phyloP scores from a whole-genome alignment of 1,139 yeast species.

The Casaregolazyma lundiana region DNA sequence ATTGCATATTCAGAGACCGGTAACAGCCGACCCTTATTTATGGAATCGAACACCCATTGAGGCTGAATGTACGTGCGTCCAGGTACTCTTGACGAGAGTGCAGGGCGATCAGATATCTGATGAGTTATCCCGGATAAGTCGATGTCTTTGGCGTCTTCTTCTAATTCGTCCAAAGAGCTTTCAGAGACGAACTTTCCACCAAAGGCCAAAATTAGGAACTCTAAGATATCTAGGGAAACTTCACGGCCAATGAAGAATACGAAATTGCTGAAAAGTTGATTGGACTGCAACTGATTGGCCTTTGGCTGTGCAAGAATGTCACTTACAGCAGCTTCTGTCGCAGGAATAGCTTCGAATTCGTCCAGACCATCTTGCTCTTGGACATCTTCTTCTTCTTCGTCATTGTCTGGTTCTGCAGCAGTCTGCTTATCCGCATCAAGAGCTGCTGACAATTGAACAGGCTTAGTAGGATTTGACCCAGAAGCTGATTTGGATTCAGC shows the following conservation, averaged over 20 bases:
- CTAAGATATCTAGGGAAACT: conserved; percentile 87
- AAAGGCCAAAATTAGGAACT: conserved; percentile 77
- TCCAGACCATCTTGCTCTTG: conserved; percentile 54
- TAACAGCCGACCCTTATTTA: conserved; percentile 70
- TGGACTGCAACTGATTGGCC: conserved; percentile 50
- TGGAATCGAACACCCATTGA: conserved; percentile 93
- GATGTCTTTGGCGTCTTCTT: conserved; percentile 41
- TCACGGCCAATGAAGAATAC: conserved; percentile 91
- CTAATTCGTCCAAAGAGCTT: conserved; percentile 74
- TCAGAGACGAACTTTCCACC: conserved; percentile 89
- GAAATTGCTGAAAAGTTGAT: conserved; percentile 66
- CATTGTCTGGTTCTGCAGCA: conserved; percentile 41
- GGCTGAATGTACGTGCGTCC: conserved; percentile 96
- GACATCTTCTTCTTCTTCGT: conserved; percentile 36
- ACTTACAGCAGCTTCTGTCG: conserved; percentile 60
- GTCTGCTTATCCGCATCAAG: conserved; percentile 41
- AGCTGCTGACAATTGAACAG: conserved; percentile 25
- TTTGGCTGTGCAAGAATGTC: conserved; percentile 81
- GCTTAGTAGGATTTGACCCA: conserved; percentile 14
- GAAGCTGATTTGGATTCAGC: conserved; percentile 26
- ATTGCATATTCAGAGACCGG: conserved; percentile 83
- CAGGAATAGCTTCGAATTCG: conserved; percentile 54
- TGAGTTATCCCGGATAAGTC: conserved; percentile 76
- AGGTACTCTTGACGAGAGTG: conserved; percentile 66
- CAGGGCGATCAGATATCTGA: conserved; percentile 92